A percentile compares a stretch with the other conserved stretches of the same genome.
Evolutionary conservation across 139 green algal genomes (phyloP).

Genomic region (Chlamydomonas applanata): DNA sequence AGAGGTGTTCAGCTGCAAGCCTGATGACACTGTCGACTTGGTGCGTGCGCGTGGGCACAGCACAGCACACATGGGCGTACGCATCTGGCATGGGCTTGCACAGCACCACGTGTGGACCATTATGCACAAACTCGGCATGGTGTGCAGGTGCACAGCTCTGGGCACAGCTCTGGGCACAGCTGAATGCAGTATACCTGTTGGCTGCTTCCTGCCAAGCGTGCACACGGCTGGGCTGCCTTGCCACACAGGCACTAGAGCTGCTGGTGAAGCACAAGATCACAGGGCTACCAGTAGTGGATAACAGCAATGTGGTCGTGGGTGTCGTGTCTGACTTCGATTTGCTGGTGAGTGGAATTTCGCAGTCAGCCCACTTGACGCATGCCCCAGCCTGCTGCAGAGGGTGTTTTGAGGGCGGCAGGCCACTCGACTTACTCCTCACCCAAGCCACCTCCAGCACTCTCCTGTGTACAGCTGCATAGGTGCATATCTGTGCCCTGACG

Average conservation of each 20-base stretch:
- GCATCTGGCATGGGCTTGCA: background rate
- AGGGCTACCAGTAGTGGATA: constrained; percentile 59
- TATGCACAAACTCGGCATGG: background rate
- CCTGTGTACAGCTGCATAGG: no score
- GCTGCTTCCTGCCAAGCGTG: background rate
- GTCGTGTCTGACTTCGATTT: constrained; percentile 77
- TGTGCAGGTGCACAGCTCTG: background rate
- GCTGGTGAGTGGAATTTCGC: constrained; percentile 13
- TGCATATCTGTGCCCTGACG: no score
- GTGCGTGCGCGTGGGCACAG: no score
- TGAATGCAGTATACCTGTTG: background rate
- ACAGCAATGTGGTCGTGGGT: constrained; percentile 45
- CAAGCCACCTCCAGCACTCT: no score
- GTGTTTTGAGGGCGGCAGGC: no score
- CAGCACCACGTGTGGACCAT: background rate
- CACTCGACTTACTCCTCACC: no score
- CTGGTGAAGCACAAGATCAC: constrained; percentile 54
- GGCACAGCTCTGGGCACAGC: background rate
- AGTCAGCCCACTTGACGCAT: no score
- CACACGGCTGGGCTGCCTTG: background rate
- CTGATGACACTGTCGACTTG: constrained; percentile 53
- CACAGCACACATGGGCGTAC: no score
- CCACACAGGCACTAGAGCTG: constrained; percentile 53
- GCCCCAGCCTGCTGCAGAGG: no score
- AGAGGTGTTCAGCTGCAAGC: constrained; percentile 25